phyloP scores from a whole-genome alignment of 768 basidiomycete species.

The Suillus discolor region DNA sequence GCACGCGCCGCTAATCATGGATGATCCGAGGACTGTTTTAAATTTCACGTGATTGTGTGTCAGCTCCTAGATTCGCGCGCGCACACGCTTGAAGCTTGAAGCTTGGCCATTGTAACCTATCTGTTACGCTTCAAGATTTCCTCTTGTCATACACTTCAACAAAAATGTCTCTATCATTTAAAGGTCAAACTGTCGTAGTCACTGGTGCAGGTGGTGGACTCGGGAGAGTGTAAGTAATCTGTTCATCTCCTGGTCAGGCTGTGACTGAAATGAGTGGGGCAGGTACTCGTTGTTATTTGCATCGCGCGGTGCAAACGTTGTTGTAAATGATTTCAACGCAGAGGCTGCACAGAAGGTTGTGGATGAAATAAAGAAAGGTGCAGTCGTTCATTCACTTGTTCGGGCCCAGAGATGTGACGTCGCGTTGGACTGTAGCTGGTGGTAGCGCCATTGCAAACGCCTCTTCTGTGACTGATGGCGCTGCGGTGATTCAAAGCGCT shows the following conservation, averaged over 20 bases:
- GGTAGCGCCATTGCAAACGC: constrained; percentile 88
- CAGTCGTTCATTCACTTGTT: constrained; percentile 22
- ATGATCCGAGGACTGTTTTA: not conserved
- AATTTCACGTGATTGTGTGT: constrained; percentile 18
- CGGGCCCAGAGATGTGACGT: constrained; percentile 6
- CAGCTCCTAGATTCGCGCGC: not conserved
- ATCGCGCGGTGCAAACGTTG: constrained; percentile 89
- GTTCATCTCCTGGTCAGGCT: not conserved
- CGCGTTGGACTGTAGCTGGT: constrained; percentile 55
- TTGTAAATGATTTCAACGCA: constrained; percentile 92
- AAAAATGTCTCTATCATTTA: constrained; percentile 68
- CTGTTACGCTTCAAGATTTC: not conserved
- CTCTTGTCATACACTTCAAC: constrained; percentile 14
- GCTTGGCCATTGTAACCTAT: not conserved
- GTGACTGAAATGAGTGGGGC: constrained; percentile 10
- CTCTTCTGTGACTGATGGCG: constrained; percentile 85
- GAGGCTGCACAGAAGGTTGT: constrained; percentile 92
- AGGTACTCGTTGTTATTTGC: constrained; percentile 93
- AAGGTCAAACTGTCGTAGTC: constrained; percentile 88
- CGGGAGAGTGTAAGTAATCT: constrained; percentile 75
- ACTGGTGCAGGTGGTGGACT: constrained; percentile 97
- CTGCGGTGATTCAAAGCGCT: constrained; percentile 83
- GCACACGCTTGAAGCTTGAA: not conserved
- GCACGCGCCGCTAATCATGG: no score
- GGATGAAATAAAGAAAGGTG: constrained; percentile 82